Evolutionary conservation across 2,329 filamentous ascomycete species (phyloP).

Genomic region (Fulvia fulva): DNA sequence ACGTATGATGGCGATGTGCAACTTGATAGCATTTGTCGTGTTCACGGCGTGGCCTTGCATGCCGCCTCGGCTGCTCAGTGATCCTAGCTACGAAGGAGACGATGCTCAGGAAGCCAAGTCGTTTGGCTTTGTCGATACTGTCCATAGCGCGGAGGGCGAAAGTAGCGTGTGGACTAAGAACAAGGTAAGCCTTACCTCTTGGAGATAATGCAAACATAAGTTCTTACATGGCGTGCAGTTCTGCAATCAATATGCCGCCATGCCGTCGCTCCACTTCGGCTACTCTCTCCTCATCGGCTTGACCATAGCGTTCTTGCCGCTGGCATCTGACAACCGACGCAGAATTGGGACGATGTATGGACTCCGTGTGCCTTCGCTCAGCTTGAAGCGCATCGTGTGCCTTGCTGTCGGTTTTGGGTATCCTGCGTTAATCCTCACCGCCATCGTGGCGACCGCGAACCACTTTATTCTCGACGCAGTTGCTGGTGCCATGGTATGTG

Average conservation of each 20-base stretch:
- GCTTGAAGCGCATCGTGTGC: constrained; percentile 50
- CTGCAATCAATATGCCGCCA: constrained; percentile 72
- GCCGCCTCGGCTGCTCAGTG: constrained; percentile 56
- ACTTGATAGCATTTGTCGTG: constrained; percentile 56
- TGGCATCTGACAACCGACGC: constrained; percentile 39
- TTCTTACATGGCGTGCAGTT: constrained; percentile 39
- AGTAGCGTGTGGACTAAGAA: constrained; percentile 70
- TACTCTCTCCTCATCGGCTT: constrained; percentile 70
- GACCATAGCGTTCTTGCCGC: constrained; percentile 63
- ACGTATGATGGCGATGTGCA: constrained; percentile 56
- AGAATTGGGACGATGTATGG: not conserved
- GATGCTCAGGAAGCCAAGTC: constrained; percentile 57
- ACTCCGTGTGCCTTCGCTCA: constrained; percentile 34
- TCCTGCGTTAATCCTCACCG: constrained; percentile 60
- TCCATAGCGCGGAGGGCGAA: constrained; percentile 55
- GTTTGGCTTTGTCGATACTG: constrained; percentile 57
- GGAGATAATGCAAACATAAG: not conserved
- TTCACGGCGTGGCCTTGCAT: constrained; percentile 60
- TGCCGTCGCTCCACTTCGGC: constrained; percentile 72
- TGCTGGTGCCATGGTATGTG: constrained; percentile 63
- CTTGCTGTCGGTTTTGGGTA: constrained; percentile 57
- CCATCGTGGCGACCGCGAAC: constrained; percentile 68
- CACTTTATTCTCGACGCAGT: constrained; percentile 69
- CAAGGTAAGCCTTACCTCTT: constrained; percentile 31
- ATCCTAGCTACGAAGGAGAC: constrained; percentile 51